Conservation (phyloP, 23 red algal species). For the Gracilaria gracilis region DNA sequence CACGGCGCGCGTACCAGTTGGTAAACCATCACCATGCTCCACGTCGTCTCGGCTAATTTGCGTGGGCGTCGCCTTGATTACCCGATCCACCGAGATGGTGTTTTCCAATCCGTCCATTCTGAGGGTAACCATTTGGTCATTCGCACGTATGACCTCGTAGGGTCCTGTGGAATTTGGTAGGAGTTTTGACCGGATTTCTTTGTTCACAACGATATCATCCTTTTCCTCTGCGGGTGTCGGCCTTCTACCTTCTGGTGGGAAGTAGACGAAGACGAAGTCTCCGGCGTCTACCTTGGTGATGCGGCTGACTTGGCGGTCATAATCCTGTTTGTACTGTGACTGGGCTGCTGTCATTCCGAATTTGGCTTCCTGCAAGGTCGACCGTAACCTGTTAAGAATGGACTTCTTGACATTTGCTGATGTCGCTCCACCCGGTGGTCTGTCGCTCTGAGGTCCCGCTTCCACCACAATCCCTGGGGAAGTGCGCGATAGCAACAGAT, state of each 20-base stretch:
- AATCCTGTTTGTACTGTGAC: neutral
- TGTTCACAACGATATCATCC: neutral
- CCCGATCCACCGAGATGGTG: neutral
- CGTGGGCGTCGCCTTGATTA: too few species aligned
- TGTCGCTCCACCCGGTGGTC: neutral
- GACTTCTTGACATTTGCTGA: neutral
- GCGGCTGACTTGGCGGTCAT: neutral
- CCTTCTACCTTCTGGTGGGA: neutral
- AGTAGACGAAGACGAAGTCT: neutral
- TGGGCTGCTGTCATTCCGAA: neutral
- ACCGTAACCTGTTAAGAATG: neutral
- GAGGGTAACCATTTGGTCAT: neutral
- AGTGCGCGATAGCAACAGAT: constrained; percentile 11
- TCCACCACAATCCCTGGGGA: neutral
- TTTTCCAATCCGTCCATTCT: neutral
- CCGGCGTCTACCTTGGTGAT: neutral
- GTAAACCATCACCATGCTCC: too few species aligned
- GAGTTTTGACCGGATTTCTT: neutral
- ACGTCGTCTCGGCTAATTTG: too few species aligned
- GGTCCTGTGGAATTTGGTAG: neutral
- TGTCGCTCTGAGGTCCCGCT: too few species aligned
- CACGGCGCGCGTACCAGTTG: too few species aligned
- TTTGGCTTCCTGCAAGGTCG: neutral
- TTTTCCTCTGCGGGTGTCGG: neutral
- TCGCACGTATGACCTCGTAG: neutral